phyloP scores from a whole-genome alignment of 78 protist species.

The Speleostelium caveatum region DNA sequence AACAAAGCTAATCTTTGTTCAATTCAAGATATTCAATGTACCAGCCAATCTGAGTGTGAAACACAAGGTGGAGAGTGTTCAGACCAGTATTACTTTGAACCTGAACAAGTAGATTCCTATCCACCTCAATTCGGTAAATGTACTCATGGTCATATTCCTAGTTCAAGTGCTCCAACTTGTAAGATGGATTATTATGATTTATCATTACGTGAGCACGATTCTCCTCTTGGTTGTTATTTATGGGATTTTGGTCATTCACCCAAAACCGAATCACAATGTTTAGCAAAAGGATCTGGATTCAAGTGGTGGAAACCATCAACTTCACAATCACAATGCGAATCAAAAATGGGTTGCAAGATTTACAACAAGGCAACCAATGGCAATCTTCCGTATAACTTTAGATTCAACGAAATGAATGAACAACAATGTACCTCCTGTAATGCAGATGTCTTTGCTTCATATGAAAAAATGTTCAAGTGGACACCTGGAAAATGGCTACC shows the following conservation, averaged over 20 bases:
- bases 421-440: background rate
- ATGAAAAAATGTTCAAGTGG: conserved; percentile 29
- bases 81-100: conserved; percentile 21
- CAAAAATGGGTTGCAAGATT: conserved; percentile 24
- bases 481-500: conserved; percentile 23
- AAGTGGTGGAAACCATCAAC: conserved; percentile 50
- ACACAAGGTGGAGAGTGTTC: conserved; percentile 15
- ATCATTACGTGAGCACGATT: background rate
- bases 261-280: background rate
- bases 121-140: conserved; percentile 41
- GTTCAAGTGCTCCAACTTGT: conserved; percentile 23
- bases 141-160: conserved; percentile 18
- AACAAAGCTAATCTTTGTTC: background rate
- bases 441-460: background rate
- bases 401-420: conserved; percentile 48
- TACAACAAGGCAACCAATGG: background rate
- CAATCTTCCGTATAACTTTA: conserved; percentile 30
- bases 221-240: conserved; percentile 39
- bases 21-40: background rate
- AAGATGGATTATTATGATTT: background rate
- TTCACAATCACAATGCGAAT: conserved; percentile 4
- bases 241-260: background rate
- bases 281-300: background rate
- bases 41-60: conserved; percentile 35
- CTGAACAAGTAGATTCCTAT: background rate